A percentile compares a stretch with the other conserved stretches of the same genome.
Conservation (phyloP, 2,329 filamentous ascomycete genomes). For the Epichloe scottii region DNA sequence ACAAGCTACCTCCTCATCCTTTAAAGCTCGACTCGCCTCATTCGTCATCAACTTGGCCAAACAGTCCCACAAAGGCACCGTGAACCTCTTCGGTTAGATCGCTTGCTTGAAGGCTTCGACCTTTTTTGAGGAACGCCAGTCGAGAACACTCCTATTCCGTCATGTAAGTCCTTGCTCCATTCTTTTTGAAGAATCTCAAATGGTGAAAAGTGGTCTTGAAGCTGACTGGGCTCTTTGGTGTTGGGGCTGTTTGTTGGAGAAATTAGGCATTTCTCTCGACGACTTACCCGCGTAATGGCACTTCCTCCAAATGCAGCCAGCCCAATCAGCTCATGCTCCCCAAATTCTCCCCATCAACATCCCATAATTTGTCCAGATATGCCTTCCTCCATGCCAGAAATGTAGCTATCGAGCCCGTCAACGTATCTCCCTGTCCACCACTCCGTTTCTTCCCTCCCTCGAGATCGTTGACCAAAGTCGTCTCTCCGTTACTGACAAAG, state of each 20-base stretch:
- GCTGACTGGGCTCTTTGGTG: too few relatives aligned
- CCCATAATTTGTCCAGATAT: slow-evolving; percentile 76
- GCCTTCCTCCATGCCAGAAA: slow-evolving; percentile 79
- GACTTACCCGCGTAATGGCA: slow-evolving; percentile 64
- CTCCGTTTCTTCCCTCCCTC: slow-evolving; percentile 78
- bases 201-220: too few relatives aligned
- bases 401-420: slow-evolving; percentile 82
- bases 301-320: slow-evolving; percentile 80
- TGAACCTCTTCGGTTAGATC: slow-evolving; percentile 89
- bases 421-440: slow-evolving; percentile 88
- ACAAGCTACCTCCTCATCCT: background rate
- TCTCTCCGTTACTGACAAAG: slow-evolving; percentile 67
- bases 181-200: too few relatives aligned
- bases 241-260: too few relatives aligned
- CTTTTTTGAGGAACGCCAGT: slow-evolving; percentile 73
- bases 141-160: slow-evolving; percentile 59
- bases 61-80: slow-evolving; percentile 62
- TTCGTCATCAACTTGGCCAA: slow-evolving; percentile 54
- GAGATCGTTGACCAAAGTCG: slow-evolving; percentile 65
- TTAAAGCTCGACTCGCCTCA: slow-evolving; percentile 23
- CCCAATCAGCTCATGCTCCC: slow-evolving; percentile 50
- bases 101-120: slow-evolving; percentile 79
- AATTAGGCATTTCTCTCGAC: background rate
- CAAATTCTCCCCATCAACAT: slow-evolving; percentile 33
- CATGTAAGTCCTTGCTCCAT: background rate